A percentile compares a stretch with the other conserved stretches of the same genome.
Conservation (phyloP, 2,329 filamentous ascomycete genomes). For the Talaromyces rugulosus region DNA sequence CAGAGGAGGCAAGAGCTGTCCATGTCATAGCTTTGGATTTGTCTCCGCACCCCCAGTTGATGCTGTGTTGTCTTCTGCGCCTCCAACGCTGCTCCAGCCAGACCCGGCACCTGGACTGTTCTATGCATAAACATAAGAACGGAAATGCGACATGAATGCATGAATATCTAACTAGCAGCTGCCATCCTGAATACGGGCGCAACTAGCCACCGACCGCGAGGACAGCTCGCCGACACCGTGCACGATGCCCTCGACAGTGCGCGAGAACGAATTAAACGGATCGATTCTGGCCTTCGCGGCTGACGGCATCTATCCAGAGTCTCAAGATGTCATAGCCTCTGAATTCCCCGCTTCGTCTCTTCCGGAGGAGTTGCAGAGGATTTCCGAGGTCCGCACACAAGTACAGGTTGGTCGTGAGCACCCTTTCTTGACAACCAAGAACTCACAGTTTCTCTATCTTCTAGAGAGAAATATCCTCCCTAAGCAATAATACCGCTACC, state of each 20-base stretch:
- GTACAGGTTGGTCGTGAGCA: constrained; percentile 45
- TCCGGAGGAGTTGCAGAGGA: constrained; percentile 46
- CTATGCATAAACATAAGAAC: background rate
- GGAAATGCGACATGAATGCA: background rate
- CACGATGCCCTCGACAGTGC: constrained; percentile 9
- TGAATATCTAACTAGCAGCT: background rate
- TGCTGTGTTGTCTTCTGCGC: background rate
- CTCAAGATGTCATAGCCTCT: constrained; percentile 52
- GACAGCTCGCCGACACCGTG: background rate
- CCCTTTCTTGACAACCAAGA: background rate
- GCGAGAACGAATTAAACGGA: constrained; percentile 47
- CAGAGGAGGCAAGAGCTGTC: background rate
- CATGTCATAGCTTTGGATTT: background rate
- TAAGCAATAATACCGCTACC: constrained; percentile 72
- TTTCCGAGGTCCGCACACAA: constrained; percentile 50
- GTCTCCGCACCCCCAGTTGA: background rate
- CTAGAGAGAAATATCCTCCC: constrained; percentile 66
- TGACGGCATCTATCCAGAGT: constrained; percentile 53
- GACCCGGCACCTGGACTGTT: background rate
- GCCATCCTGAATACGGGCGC: background rate
- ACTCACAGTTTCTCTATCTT: background rate
- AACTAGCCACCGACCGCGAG: background rate
- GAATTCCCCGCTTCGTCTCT: constrained; percentile 48
- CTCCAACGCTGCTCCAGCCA: background rate
- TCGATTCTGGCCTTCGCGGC: constrained; percentile 63